Evolutionary conservation across 179 eudicot species (phyloP).

Genomic region (Corrigiola litoralis): DNA sequence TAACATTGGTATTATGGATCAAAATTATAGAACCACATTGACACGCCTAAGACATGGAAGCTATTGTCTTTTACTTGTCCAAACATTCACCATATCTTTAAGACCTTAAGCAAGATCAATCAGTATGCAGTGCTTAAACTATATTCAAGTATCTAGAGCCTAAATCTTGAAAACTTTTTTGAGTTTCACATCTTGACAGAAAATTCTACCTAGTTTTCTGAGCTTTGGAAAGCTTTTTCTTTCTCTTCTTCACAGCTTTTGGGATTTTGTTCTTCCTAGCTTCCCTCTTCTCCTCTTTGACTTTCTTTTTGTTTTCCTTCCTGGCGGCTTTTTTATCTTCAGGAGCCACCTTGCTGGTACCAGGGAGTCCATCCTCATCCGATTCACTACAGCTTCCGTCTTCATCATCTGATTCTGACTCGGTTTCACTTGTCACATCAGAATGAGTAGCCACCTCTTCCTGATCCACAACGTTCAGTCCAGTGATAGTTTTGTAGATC

Average conservation of each 20-base stretch:
- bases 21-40: too few species aligned
- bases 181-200: neutral
- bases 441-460: constrained; percentile 22
- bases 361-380: constrained; percentile 26
- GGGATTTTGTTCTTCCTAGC: constrained; percentile 77
- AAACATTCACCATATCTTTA: too few species aligned
- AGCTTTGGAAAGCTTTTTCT: constrained; percentile 89
- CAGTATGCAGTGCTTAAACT: neutral
- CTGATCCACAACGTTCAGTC: constrained; percentile 31
- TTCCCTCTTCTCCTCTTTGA: constrained; percentile 91
- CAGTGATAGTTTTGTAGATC: constrained; percentile 72
- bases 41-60: too few species aligned
- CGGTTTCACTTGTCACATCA: constrained; percentile 31
- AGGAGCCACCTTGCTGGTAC: constrained; percentile 28
- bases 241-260: constrained; percentile 79
- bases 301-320: constrained; percentile 95
- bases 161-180: constrained; percentile 7
- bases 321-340: constrained; percentile 65
- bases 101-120: too few species aligned
- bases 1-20: too few species aligned
- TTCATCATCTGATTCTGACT: constrained; percentile 32
- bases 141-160: neutral
- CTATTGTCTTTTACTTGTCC: too few species aligned
- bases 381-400: constrained; percentile 45
- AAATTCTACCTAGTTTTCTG: constrained; percentile 61